Percentiles rank a stretch among this genome's conserved stretches.
Conservation (phyloP, 345 rosid genomes). For the Hibiscus tridactylites region DNA sequence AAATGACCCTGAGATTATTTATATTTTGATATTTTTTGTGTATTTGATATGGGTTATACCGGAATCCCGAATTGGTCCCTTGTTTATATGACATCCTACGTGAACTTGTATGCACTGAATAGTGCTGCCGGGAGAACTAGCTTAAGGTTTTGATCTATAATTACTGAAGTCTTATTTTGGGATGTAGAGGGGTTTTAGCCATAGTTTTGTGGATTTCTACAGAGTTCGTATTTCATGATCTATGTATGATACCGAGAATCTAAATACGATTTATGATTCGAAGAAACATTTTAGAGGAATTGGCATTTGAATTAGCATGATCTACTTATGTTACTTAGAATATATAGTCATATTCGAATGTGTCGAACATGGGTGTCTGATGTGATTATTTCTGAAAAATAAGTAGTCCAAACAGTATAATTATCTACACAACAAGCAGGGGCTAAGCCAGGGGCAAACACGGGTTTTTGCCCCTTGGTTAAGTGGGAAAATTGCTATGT, state of each 20-base stretch:
- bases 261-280: background rate
- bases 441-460: too few species aligned
- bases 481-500: too few species aligned
- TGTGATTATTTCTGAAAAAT: background rate
- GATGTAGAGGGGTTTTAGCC: background rate
- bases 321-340: background rate
- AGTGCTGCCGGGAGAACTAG: background rate
- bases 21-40: background rate
- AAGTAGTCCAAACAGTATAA: background rate
- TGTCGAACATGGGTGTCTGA: background rate
- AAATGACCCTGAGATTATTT: background rate
- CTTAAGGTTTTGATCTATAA: background rate
- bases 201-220: background rate
- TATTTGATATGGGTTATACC: background rate
- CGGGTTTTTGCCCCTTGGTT: too few species aligned
- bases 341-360: background rate
- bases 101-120: background rate
- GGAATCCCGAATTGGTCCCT: background rate
- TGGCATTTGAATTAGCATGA: background rate
- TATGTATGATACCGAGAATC: background rate
- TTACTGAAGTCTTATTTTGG: background rate
- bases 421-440: background rate
- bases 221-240: background rate
- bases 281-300: background rate
- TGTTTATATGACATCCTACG: background rate